A percentile compares a stretch with the other conserved stretches of the same genome.
Evolutionary conservation across 2,329 filamentous ascomycete genomes (phyloP).

Genomic region (Penicillium sp.): DNA sequence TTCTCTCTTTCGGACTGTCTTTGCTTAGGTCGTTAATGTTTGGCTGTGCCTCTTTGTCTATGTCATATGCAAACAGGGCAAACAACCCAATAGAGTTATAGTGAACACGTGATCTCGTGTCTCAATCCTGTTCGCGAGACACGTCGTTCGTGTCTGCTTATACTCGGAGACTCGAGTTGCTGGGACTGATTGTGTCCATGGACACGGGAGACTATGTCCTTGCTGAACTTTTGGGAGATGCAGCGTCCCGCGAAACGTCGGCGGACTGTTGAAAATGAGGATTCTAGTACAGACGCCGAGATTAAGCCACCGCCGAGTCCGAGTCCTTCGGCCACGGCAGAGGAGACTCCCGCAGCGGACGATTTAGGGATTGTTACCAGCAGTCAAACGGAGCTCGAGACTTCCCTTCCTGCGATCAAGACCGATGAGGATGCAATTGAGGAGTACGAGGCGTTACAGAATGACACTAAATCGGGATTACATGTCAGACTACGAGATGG

Average conservation of each 20-base stretch:
- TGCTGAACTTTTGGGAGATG: constrained; percentile 33
- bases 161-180: background rate
- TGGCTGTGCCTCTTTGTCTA: background rate
- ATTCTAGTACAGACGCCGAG: constrained; percentile 3
- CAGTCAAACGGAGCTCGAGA: constrained; percentile 59
- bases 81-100: constrained; percentile 13
- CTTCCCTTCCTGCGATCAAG: constrained; percentile 58
- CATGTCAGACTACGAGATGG: constrained; percentile 48
- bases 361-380: constrained; percentile 27
- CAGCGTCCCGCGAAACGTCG: constrained; percentile 28
- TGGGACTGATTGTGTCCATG: constrained; percentile 9
- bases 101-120: constrained; percentile 28
- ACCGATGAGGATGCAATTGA: constrained; percentile 64
- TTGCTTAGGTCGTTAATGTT: background rate
- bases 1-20: background rate
- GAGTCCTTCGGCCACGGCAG: constrained; percentile 32
- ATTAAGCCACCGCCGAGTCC: constrained; percentile 11
- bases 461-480: constrained; percentile 31
- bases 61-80: constrained; percentile 18
- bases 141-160: constrained; percentile 9
- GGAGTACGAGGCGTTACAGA: constrained; percentile 64
- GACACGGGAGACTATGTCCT: constrained; percentile 24
- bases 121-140: constrained; percentile 16
- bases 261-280: constrained; percentile 15
- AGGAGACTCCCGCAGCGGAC: constrained; percentile 21